Conservation (phyloP, 257 asterid genomes). For the Nicotiana attenuata region DNA sequence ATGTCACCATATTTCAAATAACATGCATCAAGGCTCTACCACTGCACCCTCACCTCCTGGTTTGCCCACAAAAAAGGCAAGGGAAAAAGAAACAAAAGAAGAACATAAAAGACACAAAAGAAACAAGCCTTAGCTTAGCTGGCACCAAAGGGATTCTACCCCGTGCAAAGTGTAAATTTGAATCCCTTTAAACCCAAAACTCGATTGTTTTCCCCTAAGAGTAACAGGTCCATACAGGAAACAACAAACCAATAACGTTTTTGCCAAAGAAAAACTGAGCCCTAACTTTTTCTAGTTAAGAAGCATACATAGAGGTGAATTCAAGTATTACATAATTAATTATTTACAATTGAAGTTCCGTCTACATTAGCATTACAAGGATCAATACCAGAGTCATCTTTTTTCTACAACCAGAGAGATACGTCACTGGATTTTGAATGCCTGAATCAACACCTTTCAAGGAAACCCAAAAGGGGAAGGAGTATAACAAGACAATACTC, state of each 20-base stretch:
- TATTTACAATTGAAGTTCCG: background rate
- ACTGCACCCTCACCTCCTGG: background rate
- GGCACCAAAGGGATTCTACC: background rate
- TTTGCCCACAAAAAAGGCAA: background rate
- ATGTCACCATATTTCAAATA: background rate
- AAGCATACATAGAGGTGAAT: background rate
- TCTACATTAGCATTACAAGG: background rate
- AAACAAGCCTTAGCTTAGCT: slow-evolving; percentile 2
- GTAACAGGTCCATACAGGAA: background rate
- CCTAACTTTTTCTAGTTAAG: background rate
- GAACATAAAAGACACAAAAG: background rate
- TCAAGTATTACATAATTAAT: background rate
- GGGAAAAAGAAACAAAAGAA: background rate
- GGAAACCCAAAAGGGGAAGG: background rate
- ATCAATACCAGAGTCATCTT: background rate
- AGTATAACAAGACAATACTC: slow-evolving; percentile 12
- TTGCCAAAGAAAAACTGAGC: background rate
- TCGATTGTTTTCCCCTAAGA: background rate
- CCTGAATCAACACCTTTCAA: background rate
- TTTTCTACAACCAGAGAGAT: background rate
- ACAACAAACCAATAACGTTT: background rate
- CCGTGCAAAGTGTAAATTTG: background rate
- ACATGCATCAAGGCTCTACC: background rate
- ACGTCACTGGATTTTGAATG: background rate
- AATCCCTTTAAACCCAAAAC: background rate